phyloP scores from a whole-genome alignment of 345 rosid genomes.

The Citrus mangshanensis region DNA sequence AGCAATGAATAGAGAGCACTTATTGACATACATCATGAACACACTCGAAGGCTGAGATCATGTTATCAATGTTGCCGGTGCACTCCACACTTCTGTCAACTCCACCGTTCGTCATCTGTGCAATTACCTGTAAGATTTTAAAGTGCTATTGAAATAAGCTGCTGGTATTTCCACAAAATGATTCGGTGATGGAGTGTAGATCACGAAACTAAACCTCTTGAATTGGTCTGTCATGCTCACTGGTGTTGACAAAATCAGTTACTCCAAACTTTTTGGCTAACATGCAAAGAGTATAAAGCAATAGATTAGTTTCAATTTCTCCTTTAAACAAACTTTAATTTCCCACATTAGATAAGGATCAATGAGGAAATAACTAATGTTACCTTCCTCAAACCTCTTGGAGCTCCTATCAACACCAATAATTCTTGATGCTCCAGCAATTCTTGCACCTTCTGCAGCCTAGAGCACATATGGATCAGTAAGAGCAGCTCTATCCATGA shows the following conservation, averaged over 20 bases:
- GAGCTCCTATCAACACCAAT: slow-evolving; percentile 41
- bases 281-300: background rate
- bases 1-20: background rate
- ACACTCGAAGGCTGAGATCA: slow-evolving; percentile 38
- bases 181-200: background rate
- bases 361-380: background rate
- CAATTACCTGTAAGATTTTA: slow-evolving; percentile 23
- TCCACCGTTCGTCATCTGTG: slow-evolving; percentile 44
- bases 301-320: background rate
- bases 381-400: slow-evolving; percentile 33
- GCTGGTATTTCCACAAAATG: background rate
- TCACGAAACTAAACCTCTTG: slow-evolving; percentile 26
- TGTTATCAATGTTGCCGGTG: slow-evolving; percentile 25
- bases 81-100: slow-evolving; percentile 42
- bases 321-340: background rate
- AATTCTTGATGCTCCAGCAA: slow-evolving; percentile 43
- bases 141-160: background rate
- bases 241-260: slow-evolving; percentile 37
- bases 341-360: background rate
- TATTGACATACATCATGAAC: slow-evolving; percentile 34
- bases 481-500: background rate
- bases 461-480: background rate
- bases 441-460: slow-evolving; percentile 47
- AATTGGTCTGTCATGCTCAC: slow-evolving; percentile 33
- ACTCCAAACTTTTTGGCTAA: slow-evolving; percentile 43